Percentiles rank a stretch among this genome's conserved stretches.
Evolutionary conservation across 2,329 filamentous ascomycete genomes (phyloP).

Genomic region (Phialophora verrucosa): DNA sequence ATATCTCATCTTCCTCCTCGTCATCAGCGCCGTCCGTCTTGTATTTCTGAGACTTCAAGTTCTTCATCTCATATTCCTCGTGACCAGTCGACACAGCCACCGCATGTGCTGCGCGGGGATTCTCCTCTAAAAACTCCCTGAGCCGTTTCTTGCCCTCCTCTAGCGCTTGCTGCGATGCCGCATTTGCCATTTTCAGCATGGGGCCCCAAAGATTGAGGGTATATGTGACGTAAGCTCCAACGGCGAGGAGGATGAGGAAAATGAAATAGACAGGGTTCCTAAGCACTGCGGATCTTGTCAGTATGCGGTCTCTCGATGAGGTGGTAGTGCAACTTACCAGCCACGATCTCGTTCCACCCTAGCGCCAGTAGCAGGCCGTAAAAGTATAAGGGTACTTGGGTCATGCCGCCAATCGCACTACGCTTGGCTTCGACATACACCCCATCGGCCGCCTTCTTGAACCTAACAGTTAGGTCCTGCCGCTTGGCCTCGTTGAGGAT

Average conservation of each 20-base stretch:
- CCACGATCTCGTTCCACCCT: slow-evolving; percentile 98
- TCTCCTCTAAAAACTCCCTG: slow-evolving; percentile 84
- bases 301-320: slow-evolving; percentile 10
- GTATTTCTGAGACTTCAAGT: slow-evolving; percentile 39
- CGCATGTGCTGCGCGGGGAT: slow-evolving; percentile 82
- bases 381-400: slow-evolving; percentile 93
- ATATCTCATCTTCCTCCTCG: slow-evolving; percentile 32
- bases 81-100: slow-evolving; percentile 69
- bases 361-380: slow-evolving; percentile 86
- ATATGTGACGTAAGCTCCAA: slow-evolving; percentile 86
- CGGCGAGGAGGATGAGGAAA: slow-evolving; percentile 76
- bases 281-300: slow-evolving; percentile 67
- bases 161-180: slow-evolving; percentile 81
- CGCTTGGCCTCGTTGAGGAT: slow-evolving; percentile 89
- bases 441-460: slow-evolving; percentile 98
- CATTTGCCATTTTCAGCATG: slow-evolving; percentile 93
- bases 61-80: slow-evolving; percentile 66
- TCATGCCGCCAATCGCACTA: slow-evolving; percentile 91
- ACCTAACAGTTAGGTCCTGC: slow-evolving; percentile 88
- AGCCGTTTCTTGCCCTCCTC: slow-evolving; percentile 92
- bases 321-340: slow-evolving; percentile 66
- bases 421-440: slow-evolving; percentile 98
- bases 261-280: slow-evolving; percentile 94
- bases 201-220: slow-evolving; percentile 94
- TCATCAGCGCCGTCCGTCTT: slow-evolving; percentile 33